A percentile compares a stretch with the other conserved stretches of the same genome.
These are phyloP conservation scores for Decorospora gaudefroyi DNA, from an alignment of 2,329 filamentous ascomycete genomes.

Conservation along the genomic window DNA sequence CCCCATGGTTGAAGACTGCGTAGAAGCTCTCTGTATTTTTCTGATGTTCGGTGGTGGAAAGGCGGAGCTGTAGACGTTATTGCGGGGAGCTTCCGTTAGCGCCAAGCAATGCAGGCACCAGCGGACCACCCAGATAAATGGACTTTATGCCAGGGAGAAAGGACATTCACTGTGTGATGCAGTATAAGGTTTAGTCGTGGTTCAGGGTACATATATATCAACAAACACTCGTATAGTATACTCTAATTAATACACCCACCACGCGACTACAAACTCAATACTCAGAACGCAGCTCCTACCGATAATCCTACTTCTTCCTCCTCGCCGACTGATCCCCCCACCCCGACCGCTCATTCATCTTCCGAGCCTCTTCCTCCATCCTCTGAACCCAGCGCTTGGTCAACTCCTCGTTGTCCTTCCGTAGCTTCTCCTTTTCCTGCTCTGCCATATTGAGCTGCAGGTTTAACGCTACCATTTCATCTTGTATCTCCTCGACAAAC, in stretches of 20 bases:
- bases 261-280: too few relatives aligned
- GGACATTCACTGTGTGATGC: too few relatives aligned
- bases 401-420: conserved; percentile 83
- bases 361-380: conserved; percentile 83
- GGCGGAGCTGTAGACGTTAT: conserved; percentile 11
- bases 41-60: conserved; percentile 18
- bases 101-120: conserved; percentile 40
- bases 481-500: conserved; percentile 84
- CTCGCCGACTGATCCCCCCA: conserved; percentile 31
- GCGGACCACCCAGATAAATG: not conserved
- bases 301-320: conserved; percentile 19
- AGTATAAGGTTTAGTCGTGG: too few relatives aligned
- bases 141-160: too few relatives aligned
- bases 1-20: conserved; percentile 33
- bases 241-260: too few relatives aligned
- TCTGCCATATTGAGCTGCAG: conserved; percentile 87
- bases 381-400: conserved; percentile 89
- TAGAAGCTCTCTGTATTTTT: conserved; percentile 8
- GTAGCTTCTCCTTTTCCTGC: conserved; percentile 71
- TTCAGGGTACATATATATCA: too few relatives aligned
- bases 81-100: conserved; percentile 34
- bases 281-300: too few relatives aligned
- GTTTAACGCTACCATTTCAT: conserved; percentile 87
- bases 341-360: conserved; percentile 67
- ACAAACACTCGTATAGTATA: too few relatives aligned